Evolutionary conservation across 352 stramenopile species (phyloP).

Genomic region (Globisporangium heterothallicum): DNA sequence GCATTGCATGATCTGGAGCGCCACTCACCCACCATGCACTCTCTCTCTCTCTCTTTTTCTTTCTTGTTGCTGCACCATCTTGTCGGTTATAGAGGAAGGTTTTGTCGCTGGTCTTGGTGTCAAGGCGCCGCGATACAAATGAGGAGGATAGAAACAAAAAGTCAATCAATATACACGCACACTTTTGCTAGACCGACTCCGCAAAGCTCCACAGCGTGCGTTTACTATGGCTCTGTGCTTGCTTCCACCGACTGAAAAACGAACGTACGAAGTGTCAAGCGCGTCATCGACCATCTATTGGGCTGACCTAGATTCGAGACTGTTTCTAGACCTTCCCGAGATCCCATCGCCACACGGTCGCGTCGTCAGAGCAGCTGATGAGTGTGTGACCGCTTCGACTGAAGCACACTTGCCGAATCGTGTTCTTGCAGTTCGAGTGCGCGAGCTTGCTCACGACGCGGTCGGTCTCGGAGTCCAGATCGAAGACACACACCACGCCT

Average conservation of each 20-base stretch:
- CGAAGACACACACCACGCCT: constrained; percentile 72
- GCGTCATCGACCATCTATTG: too few species aligned
- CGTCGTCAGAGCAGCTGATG: constrained; percentile 69
- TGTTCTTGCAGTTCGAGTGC: constrained; percentile 72
- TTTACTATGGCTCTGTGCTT: too few species aligned
- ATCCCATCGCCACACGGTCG: constrained; percentile 73
- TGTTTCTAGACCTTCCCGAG: constrained; percentile 18
- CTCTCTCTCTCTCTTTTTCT: not conserved
- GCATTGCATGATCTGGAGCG: not conserved
- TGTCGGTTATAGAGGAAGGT: constrained; percentile 38
- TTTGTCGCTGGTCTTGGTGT: constrained; percentile 78
- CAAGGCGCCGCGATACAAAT: constrained; percentile 65
- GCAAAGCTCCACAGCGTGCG: too few species aligned
- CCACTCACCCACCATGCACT: too few species aligned
- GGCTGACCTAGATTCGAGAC: too few species aligned
- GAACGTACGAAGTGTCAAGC: too few species aligned
- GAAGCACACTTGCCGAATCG: constrained; percentile 74
- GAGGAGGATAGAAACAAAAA: not conserved
- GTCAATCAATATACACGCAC: not conserved
- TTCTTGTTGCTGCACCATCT: constrained; percentile 2
- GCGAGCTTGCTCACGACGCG: constrained; percentile 65
- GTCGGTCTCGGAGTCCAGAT: constrained; percentile 67
- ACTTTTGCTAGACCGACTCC: not conserved
- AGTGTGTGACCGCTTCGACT: constrained; percentile 65
- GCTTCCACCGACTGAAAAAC: too few species aligned